Conservation (phyloP, 352 stramenopile species). For the Phytophthora pistaciae region DNA sequence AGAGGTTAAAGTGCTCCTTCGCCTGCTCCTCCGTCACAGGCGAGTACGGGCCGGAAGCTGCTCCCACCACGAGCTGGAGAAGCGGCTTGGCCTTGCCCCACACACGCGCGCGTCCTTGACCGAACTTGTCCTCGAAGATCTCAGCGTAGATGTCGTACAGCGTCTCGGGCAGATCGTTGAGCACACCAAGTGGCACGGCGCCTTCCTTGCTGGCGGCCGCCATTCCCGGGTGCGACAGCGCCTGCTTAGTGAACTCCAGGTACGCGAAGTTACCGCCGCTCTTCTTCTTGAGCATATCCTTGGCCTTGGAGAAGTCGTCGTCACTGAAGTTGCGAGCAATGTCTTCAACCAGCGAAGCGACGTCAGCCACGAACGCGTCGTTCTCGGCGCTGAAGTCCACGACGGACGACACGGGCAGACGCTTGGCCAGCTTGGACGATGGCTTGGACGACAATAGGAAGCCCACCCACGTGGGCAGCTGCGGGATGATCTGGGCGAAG, state of each 20-base stretch:
- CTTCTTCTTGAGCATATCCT: slow-evolving; percentile 69
- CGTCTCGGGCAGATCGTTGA: slow-evolving; percentile 80
- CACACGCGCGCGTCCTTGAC: slow-evolving; percentile 71
- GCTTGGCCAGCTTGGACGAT: slow-evolving; percentile 60
- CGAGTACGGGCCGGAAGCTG: slow-evolving; percentile 74
- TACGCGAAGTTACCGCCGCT: slow-evolving; percentile 83
- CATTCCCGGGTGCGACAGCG: slow-evolving; percentile 75
- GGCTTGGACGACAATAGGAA: slow-evolving; percentile 80
- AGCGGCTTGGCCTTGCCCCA: slow-evolving; percentile 83
- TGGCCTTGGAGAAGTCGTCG: slow-evolving; percentile 51
- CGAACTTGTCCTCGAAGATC: slow-evolving; percentile 92
- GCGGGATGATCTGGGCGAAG: slow-evolving; percentile 61
- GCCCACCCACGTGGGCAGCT: slow-evolving; percentile 77
- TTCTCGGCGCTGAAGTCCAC: slow-evolving; percentile 83
- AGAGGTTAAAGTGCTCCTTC: slow-evolving; percentile 62
- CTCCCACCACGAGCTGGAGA: slow-evolving; percentile 75
- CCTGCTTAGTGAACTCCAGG: slow-evolving; percentile 83
- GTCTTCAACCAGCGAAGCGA: slow-evolving; percentile 62
- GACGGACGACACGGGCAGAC: slow-evolving; percentile 72
- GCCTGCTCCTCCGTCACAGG: slow-evolving; percentile 77
- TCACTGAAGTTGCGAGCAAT: slow-evolving; percentile 61
- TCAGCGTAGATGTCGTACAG: slow-evolving; percentile 87
- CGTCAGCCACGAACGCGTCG: slow-evolving; percentile 63
- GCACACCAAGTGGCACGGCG: slow-evolving; percentile 62
- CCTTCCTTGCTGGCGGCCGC: slow-evolving; percentile 45